Evolutionary conservation across 179 eudicot species (phyloP).

Genomic region (Heliamphora pulchella): DNA sequence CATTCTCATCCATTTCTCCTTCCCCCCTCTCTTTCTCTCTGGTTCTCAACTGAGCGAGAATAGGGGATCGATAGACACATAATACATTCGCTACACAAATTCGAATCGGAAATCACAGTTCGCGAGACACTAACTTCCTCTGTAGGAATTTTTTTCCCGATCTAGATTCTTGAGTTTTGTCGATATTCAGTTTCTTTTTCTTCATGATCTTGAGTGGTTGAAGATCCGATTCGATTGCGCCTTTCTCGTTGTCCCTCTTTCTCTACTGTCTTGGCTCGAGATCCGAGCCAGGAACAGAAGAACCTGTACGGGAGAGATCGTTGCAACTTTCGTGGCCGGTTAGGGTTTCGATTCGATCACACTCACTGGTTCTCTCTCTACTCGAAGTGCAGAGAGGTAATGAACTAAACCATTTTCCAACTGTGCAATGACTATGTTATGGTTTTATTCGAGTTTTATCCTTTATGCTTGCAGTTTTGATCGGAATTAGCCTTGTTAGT

Average conservation of each 20-base stretch:
- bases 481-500: neutral
- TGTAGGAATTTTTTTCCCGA: conserved; percentile 1
- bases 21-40: conserved; percentile 18
- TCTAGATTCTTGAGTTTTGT: conserved; percentile 4
- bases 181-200: neutral
- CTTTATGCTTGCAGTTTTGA: neutral
- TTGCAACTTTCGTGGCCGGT: conserved; percentile 5
- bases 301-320: neutral
- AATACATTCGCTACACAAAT: neutral
- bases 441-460: neutral
- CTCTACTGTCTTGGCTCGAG: conserved; percentile 87
- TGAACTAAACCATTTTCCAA: neutral
- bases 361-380: conserved; percentile 18
- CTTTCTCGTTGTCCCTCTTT: conserved; percentile 2
- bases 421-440: neutral
- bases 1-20: conserved; percentile 33
- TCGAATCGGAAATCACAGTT: neutral
- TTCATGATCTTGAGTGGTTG: conserved; percentile 2
- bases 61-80: neutral
- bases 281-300: conserved; percentile 86
- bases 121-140: too few species aligned
- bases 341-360: conserved; percentile 2
- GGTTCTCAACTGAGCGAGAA: neutral
- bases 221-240: conserved; percentile 27
- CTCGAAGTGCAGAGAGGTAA: conserved; percentile 18